Percentiles rank a stretch among this genome's conserved stretches.
Evolutionary conservation across 2,329 filamentous ascomycete genomes (phyloP).

Genomic region (Hyphodiscus sp.): DNA sequence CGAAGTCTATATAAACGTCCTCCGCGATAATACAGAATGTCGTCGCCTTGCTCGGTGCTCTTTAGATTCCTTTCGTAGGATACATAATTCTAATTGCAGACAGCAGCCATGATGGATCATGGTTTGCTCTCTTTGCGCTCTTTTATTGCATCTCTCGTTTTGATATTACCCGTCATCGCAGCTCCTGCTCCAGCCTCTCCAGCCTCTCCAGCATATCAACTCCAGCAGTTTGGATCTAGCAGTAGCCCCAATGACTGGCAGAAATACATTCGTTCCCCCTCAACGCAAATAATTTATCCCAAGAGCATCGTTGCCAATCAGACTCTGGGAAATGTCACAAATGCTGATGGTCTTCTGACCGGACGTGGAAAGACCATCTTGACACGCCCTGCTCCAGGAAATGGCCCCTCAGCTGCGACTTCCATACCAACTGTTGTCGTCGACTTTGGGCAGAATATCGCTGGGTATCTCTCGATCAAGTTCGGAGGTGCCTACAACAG

Average conservation of each 20-base stretch:
- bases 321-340: constrained; percentile 34
- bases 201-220: neutral
- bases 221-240: neutral
- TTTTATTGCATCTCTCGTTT: neutral
- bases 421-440: constrained; percentile 35
- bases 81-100: neutral
- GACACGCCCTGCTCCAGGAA: constrained; percentile 4
- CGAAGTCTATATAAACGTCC: neutral
- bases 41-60: neutral
- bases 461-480: constrained; percentile 37
- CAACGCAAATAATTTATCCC: constrained; percentile 29
- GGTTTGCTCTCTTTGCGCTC: neutral
- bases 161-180: neutral
- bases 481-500: constrained; percentile 32
- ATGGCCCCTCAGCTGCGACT: constrained; percentile 3
- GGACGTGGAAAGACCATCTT: constrained; percentile 30
- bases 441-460: constrained; percentile 45
- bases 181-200: neutral
- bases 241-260: constrained; percentile 29
- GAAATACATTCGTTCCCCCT: constrained; percentile 35
- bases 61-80: neutral
- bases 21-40: neutral
- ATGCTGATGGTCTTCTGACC: constrained; percentile 31
- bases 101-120: neutral
- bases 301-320: constrained; percentile 28